Evolutionary conservation across 2,329 filamentous ascomycete genomes (phyloP).

Genomic region (Arthroderma sp.): DNA sequence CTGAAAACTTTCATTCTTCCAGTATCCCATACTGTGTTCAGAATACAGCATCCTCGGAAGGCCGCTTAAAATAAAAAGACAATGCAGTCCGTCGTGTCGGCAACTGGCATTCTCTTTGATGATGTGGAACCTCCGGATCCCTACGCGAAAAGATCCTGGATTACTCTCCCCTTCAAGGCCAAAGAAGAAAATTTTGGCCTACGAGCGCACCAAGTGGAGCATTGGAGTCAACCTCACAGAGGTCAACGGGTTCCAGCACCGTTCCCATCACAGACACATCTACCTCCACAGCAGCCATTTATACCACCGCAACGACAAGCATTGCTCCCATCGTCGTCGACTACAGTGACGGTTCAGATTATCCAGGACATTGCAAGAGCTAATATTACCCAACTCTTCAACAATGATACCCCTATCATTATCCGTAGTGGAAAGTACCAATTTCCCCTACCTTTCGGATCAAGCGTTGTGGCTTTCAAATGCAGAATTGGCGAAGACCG

Average conservation of each 20-base stretch:
- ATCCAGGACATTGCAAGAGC: conserved; percentile 1
- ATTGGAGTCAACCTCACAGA: no score
- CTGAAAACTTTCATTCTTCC: no score
- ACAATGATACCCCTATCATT: conserved; percentile 41
- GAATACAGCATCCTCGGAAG: no score
- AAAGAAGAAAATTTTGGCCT: no score
- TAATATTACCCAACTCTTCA: conserved; percentile 47
- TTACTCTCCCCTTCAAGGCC: neutral
- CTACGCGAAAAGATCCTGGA: neutral
- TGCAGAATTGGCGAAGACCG: conserved; percentile 48
- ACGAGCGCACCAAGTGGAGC: no score
- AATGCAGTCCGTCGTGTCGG: neutral
- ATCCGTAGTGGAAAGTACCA: conserved; percentile 51
- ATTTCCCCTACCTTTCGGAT: conserved; percentile 62
- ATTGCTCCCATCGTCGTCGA: neutral
- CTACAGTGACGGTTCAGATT: neutral
- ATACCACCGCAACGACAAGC: neutral
- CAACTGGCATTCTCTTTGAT: neutral
- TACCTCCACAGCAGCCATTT: neutral
- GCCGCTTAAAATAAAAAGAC: no score
- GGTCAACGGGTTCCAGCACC: no score
- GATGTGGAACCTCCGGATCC: neutral
- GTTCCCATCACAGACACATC: no score
- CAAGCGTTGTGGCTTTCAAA: conserved; percentile 55
- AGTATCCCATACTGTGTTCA: no score